Evolutionary conservation across 176 grass and related monocot genomes (phyloP).

Genomic region (Dactylis glomerata): DNA sequence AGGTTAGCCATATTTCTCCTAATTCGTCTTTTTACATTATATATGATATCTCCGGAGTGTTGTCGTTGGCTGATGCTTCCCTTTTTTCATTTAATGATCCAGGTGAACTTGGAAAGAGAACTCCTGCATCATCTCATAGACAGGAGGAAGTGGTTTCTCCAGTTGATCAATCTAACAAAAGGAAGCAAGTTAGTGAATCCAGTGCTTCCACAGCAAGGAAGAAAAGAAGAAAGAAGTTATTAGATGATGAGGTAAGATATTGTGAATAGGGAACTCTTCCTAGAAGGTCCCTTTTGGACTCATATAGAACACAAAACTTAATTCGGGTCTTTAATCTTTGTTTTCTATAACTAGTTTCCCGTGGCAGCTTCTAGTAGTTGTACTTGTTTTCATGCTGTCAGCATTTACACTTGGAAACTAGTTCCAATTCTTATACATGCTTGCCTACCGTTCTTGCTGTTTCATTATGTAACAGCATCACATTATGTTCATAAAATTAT

Average conservation of each 20-base stretch:
- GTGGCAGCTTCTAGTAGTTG: neutral
- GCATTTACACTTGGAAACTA: conserved; percentile 6
- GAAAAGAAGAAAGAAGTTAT: neutral
- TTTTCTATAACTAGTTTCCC: conserved; percentile 18
- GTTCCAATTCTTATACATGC: conserved; percentile 15
- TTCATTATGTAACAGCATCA: neutral
- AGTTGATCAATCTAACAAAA: conserved; percentile 21
- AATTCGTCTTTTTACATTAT: conserved; percentile 4
- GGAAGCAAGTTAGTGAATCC: conserved; percentile 23
- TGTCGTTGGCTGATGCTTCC: conserved; percentile 12
- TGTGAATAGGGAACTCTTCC: neutral
- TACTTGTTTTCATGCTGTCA: neutral
- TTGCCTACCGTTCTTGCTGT: neutral
- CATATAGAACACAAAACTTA: neutral
- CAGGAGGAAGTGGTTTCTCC: conserved; percentile 23
- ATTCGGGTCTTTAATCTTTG: neutral
- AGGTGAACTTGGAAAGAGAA: conserved; percentile 33
- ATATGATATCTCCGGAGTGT: neutral
- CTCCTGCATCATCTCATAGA: conserved; percentile 15
- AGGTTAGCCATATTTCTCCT: conserved; percentile 38
- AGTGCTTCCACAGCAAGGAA: conserved; percentile 16
- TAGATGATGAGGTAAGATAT: neutral
- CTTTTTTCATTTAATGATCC: conserved; percentile 11
- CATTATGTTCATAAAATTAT: conserved; percentile 17
- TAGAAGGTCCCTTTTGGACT: neutral